Percentiles rank a stretch among this genome's conserved stretches.
phyloP scores from a whole-genome alignment of 352 stramenopile genomes.

The Pythium aquatile region DNA sequence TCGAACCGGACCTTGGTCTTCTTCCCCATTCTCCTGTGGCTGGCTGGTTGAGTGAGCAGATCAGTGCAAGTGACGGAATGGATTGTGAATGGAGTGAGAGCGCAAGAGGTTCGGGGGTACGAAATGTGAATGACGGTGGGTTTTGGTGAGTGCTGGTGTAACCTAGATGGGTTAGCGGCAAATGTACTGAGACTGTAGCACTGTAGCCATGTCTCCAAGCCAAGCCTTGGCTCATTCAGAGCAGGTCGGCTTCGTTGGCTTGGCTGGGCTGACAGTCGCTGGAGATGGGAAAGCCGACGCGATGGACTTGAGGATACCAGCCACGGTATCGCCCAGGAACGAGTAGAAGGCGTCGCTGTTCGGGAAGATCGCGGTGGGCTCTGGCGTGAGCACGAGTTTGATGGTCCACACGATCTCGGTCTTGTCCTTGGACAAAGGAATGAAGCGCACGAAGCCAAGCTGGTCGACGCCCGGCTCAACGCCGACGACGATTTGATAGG shows the following conservation, averaged over 20 bases:
- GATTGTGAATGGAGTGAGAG: background rate
- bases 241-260: too few relatives aligned
- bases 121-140: slow-evolving; percentile 4
- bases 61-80: slow-evolving; percentile 2
- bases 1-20: slow-evolving; percentile 17
- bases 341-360: background rate
- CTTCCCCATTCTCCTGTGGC: slow-evolving; percentile 20
- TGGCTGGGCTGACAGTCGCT: background rate
- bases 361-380: background rate
- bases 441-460: background rate
- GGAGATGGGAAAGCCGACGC: background rate
- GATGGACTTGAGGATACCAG: background rate
- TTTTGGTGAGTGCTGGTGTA: slow-evolving; percentile 9
- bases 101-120: slow-evolving; percentile 4
- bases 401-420: background rate
- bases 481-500: background rate
- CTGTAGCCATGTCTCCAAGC: too few relatives aligned
- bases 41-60: background rate
- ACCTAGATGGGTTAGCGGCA: background rate
- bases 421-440: background rate
- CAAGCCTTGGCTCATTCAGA: too few relatives aligned
- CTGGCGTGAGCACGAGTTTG: background rate
- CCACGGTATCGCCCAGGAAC: background rate
- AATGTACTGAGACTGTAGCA: too few relatives aligned
- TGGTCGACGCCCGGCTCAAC: background rate